phyloP scores from a whole-genome alignment of 2,329 filamentous ascomycete species.

The Plenodomus biglobosus region DNA sequence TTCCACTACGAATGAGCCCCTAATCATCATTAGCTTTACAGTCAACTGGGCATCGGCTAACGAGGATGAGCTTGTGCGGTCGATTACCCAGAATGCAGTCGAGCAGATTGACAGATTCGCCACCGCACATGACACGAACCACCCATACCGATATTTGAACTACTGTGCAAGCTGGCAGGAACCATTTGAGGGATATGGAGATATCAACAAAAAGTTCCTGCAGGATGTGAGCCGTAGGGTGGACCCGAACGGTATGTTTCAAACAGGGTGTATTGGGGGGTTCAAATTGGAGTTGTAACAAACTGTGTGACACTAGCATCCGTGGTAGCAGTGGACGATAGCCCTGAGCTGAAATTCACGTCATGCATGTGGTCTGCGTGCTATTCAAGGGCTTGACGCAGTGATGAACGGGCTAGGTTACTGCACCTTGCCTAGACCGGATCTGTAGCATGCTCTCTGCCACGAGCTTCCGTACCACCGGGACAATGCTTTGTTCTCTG shows the following conservation, averaged over 20 bases:
- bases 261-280: conserved; percentile 37
- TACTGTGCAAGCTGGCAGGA: conserved; percentile 45
- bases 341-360: neutral
- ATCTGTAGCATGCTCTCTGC: neutral
- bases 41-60: conserved; percentile 34
- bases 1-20: conserved; percentile 19
- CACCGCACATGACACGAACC: conserved; percentile 8
- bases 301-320: neutral
- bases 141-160: conserved; percentile 36
- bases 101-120: conserved; percentile 41
- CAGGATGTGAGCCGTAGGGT: conserved; percentile 35
- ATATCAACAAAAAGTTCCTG: conserved; percentile 30
- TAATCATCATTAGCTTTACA: conserved; percentile 40
- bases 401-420: neutral
- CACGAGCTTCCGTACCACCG: neutral
- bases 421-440: neutral
- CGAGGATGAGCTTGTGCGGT: conserved; percentile 34
- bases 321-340: too few relatives aligned
- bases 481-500: neutral
- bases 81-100: conserved; percentile 26
- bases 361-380: neutral
- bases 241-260: conserved; percentile 42
- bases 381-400: neutral
- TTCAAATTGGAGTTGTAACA: conserved; percentile 31
- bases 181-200: conserved; percentile 38